A percentile compares a stretch with the other conserved stretches of the same genome.
phyloP scores from a whole-genome alignment of 495 filamentous ascomycete genomes.

The Parachaetomium inaequale region DNA sequence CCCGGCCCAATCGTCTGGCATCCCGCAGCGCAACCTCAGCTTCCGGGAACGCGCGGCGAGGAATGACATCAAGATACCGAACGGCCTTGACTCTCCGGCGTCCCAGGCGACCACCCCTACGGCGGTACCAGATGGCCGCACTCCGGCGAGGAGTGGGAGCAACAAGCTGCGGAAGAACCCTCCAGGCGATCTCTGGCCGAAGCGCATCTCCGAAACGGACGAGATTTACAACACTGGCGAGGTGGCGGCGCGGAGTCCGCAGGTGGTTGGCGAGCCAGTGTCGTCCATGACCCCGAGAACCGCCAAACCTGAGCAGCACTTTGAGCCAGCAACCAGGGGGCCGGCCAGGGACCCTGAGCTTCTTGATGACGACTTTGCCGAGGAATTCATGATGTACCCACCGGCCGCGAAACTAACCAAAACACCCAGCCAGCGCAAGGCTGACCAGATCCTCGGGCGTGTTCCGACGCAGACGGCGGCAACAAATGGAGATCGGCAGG shows the following conservation, averaged over 20 bases:
- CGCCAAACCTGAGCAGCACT: background rate
- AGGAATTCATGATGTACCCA: slow-evolving; percentile 17
- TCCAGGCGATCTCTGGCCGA: slow-evolving; percentile 39
- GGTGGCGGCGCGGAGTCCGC: background rate
- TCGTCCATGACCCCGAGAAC: background rate
- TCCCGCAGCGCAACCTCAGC: slow-evolving; percentile 48
- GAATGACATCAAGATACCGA: slow-evolving; percentile 34
- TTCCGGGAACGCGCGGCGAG: slow-evolving; percentile 48
- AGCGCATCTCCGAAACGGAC: slow-evolving; percentile 33
- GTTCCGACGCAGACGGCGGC: slow-evolving; percentile 12
- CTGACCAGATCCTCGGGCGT: slow-evolving; percentile 30
- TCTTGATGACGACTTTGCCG: slow-evolving; percentile 14
- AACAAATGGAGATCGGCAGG: slow-evolving; percentile 4
- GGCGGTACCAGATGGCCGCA: slow-evolving; percentile 26
- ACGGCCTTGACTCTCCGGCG: slow-evolving; percentile 24
- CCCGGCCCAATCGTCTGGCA: slow-evolving; percentile 23
- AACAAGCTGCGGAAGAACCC: slow-evolving; percentile 50
- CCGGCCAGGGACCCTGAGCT: background rate
- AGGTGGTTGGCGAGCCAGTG: background rate
- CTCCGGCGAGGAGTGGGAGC: slow-evolving; percentile 39
- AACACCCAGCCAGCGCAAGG: slow-evolving; percentile 29
- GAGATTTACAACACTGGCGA: slow-evolving; percentile 13
- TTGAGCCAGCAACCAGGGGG: background rate
- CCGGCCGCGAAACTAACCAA: slow-evolving; percentile 22
- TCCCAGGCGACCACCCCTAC: slow-evolving; percentile 25